Conservation (phyloP, 441 rosid genomes). For the Eutrema salsugineum region DNA sequence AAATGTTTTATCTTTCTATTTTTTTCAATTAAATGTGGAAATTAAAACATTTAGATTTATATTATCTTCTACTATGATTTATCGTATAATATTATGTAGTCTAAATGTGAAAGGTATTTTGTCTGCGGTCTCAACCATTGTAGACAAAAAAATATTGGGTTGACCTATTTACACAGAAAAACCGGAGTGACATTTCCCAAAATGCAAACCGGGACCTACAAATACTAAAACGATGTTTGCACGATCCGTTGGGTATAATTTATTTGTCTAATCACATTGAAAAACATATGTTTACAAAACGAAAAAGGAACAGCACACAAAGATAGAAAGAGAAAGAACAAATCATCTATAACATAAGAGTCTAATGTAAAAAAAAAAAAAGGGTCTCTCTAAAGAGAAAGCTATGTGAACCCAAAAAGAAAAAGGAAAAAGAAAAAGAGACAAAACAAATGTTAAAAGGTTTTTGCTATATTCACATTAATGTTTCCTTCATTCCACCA, state of each 20-base stretch:
- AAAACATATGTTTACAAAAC: not conserved
- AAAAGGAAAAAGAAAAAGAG: not conserved
- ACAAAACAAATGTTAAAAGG: slow-evolving; percentile 4
- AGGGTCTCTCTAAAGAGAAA: slow-evolving; percentile 9
- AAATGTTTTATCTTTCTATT: too few relatives aligned
- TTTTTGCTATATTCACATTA: slow-evolving; percentile 9
- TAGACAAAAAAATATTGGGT: not conserved
- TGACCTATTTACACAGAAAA: slow-evolving; percentile 7
- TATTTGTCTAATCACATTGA: slow-evolving; percentile 15
- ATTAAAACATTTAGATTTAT: not conserved
- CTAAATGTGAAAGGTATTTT: slow-evolving; percentile 3
- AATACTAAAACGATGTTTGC: not conserved
- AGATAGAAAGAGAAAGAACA: slow-evolving; percentile 3
- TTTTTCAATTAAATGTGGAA: too few relatives aligned
- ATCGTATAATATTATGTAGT: not conserved
- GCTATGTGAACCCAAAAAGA: slow-evolving; percentile 7
- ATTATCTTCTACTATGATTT: not conserved
- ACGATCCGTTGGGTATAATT: not conserved
- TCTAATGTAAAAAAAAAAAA: too few relatives aligned
- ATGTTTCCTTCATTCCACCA: not conserved
- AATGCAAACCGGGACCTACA: slow-evolving; percentile 23
- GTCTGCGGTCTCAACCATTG: not conserved
- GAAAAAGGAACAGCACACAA: slow-evolving; percentile 4
- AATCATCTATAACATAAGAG: not conserved
- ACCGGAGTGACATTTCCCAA: slow-evolving; percentile 12